Evolutionary conservation across 306 rosid species (phyloP).

Genomic region (Pyrus betulifolia): DNA sequence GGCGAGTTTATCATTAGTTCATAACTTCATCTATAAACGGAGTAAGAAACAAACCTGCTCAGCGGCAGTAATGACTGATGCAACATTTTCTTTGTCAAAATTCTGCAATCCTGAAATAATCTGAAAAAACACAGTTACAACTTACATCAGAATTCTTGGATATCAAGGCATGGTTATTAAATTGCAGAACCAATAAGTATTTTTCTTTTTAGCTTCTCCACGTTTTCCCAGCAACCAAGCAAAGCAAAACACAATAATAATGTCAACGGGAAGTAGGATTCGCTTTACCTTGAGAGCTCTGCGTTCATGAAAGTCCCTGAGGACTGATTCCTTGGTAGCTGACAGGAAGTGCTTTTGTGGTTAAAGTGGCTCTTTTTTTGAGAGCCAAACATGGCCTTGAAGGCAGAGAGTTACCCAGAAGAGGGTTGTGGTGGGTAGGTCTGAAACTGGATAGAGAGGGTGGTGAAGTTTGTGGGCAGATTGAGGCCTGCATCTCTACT

Average conservation of each 20-base stretch:
- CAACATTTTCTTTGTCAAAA: slow-evolving; percentile 68
- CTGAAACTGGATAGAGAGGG: slow-evolving; percentile 44
- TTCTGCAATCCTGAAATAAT: slow-evolving; percentile 90
- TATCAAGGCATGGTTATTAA: background rate
- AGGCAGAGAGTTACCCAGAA: slow-evolving; percentile 21
- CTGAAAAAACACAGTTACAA: slow-evolving; percentile 31
- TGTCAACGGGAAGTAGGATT: background rate
- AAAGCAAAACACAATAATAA: background rate
- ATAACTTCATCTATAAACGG: background rate
- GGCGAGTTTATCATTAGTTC: background rate
- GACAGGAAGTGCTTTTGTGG: slow-evolving; percentile 51
- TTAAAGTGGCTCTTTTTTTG: slow-evolving; percentile 37
- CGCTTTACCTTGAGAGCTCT: slow-evolving; percentile 71
- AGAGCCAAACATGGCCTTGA: slow-evolving; percentile 31
- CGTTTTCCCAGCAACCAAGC: background rate
- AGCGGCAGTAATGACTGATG: slow-evolving; percentile 78
- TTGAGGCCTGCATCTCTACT: slow-evolving; percentile 46
- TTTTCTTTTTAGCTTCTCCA: background rate
- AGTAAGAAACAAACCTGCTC: slow-evolving; percentile 54
- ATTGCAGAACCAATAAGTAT: too few species aligned
- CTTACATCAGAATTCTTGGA: background rate
- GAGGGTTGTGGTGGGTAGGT: slow-evolving; percentile 34
- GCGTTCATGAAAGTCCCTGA: slow-evolving; percentile 58
- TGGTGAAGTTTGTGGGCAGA: slow-evolving; percentile 45
- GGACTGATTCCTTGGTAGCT: slow-evolving; percentile 46